Conservation (phyloP, 192 early-diverging fungal genomes). For the Kappamyces sp. region DNA sequence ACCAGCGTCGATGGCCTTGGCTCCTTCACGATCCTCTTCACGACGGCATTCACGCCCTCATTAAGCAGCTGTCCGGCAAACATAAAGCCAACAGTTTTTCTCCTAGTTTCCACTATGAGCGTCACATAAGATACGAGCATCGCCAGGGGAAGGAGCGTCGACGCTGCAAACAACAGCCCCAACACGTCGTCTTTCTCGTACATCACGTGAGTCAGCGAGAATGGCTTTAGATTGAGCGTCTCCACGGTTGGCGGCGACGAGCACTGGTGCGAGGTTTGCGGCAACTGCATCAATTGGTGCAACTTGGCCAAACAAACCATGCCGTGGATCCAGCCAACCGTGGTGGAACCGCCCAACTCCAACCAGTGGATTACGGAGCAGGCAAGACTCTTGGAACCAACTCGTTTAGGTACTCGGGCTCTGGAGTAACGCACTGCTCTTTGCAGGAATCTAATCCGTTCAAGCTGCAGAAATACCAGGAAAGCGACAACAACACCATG, state of each 20-base stretch:
- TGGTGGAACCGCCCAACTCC: too few species aligned
- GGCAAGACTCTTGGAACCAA: too few species aligned
- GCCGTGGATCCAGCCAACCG: too few species aligned
- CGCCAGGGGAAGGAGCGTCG: slow-evolving; percentile 55
- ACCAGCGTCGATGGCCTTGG: slow-evolving; percentile 67
- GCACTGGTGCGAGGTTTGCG: too few species aligned
- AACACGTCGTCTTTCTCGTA: slow-evolving; percentile 53
- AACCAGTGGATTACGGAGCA: too few species aligned
- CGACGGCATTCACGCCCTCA: slow-evolving; percentile 54
- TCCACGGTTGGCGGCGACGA: too few species aligned
- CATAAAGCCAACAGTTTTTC: slow-evolving; percentile 52
- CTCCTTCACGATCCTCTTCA: slow-evolving; percentile 58
- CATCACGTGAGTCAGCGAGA: slow-evolving; percentile 68
- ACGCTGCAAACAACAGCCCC: slow-evolving; percentile 49
- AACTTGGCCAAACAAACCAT: too few species aligned
- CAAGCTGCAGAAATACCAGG: slow-evolving; percentile 33
- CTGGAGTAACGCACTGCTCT: not conserved
- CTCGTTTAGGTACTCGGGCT: too few species aligned
- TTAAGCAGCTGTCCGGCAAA: slow-evolving; percentile 65
- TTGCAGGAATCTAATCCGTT: slow-evolving; percentile 37
- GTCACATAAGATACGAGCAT: slow-evolving; percentile 65
- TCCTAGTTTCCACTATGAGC: slow-evolving; percentile 52
- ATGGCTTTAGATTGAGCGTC: slow-evolving; percentile 47
- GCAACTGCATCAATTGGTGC: too few species aligned
- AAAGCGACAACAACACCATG: slow-evolving; percentile 26